Percentiles rank a stretch among this genome's conserved stretches.
phyloP scores from a whole-genome alignment of 257 asterid species.

The Vinca minor region DNA sequence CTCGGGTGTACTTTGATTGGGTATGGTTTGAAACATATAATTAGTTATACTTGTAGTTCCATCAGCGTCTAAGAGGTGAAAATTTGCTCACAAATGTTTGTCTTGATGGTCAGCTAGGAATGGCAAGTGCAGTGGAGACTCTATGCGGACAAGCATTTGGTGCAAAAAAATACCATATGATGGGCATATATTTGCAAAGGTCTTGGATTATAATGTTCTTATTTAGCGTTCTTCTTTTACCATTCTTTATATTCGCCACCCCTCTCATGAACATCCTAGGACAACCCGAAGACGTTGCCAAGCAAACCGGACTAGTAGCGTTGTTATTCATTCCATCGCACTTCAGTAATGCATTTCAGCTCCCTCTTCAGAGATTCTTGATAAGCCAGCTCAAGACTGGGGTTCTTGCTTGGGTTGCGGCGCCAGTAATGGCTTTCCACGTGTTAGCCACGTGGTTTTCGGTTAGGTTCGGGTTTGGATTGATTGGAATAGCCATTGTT shows the following conservation, averaged over 20 bases:
- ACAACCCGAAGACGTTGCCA: conserved; percentile 68
- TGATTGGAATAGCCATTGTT: conserved; percentile 49
- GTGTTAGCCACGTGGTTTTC: conserved; percentile 38
- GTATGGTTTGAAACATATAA: too few relatives aligned
- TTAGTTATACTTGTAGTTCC: too few relatives aligned
- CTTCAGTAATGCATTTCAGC: conserved; percentile 58
- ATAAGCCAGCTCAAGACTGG: conserved; percentile 75
- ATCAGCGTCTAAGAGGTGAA: too few relatives aligned
- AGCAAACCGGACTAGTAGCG: conserved; percentile 58
- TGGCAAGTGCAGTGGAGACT: conserved; percentile 90
- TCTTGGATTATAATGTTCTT: conserved; percentile 57
- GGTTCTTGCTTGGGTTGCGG: conserved; percentile 47
- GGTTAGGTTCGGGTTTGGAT: conserved; percentile 42
- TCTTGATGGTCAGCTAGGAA: conserved; percentile 38
- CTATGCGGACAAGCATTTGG: conserved; percentile 92
- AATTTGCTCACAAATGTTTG: too few relatives aligned
- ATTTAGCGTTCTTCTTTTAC: conserved; percentile 41
- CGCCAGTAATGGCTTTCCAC: conserved; percentile 48
- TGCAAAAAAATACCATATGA: conserved; percentile 61
- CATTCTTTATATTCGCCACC: conserved; percentile 45
- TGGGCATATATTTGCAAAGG: conserved; percentile 75
- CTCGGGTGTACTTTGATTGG: too few relatives aligned
- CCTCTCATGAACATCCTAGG: conserved; percentile 59
- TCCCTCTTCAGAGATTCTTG: conserved; percentile 70
- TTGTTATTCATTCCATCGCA: conserved; percentile 63